Conservation (phyloP, 768 basidiomycete species). For the Boletus rubroflammeus region DNA sequence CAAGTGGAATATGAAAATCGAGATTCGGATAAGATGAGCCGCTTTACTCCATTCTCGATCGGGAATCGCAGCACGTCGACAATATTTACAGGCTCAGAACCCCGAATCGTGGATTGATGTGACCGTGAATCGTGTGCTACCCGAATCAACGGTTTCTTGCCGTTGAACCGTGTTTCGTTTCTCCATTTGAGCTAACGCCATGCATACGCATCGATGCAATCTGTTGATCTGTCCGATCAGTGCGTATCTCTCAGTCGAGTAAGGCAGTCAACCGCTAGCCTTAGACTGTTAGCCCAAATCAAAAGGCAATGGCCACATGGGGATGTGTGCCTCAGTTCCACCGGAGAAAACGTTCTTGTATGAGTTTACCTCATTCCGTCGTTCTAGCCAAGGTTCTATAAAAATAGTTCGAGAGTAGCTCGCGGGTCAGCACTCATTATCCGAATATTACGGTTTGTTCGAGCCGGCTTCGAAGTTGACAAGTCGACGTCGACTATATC, state of each 20-base stretch:
- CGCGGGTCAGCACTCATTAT: background rate
- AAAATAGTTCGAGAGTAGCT: constrained; percentile 6
- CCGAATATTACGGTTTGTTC: background rate
- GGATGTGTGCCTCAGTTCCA: background rate
- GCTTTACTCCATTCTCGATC: background rate
- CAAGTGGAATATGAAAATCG: background rate
- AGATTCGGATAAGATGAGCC: background rate
- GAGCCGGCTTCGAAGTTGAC: background rate
- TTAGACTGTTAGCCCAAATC: background rate
- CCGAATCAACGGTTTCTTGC: background rate
- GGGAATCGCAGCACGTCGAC: background rate
- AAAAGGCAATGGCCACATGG: background rate
- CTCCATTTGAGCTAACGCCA: background rate
- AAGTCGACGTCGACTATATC: background rate
- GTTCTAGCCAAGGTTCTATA: background rate
- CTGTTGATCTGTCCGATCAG: background rate
- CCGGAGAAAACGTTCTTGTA: background rate
- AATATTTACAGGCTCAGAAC: background rate
- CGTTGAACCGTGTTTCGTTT: background rate
- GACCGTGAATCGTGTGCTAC: background rate
- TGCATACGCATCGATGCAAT: background rate
- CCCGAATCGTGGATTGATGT: background rate
- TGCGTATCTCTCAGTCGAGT: background rate
- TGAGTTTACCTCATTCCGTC: background rate
- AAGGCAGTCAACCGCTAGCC: background rate